A percentile compares a stretch with the other conserved stretches of the same genome.
Conservation (phyloP, 2,329 filamentous ascomycete genomes). For the Exophiala bonariae region DNA sequence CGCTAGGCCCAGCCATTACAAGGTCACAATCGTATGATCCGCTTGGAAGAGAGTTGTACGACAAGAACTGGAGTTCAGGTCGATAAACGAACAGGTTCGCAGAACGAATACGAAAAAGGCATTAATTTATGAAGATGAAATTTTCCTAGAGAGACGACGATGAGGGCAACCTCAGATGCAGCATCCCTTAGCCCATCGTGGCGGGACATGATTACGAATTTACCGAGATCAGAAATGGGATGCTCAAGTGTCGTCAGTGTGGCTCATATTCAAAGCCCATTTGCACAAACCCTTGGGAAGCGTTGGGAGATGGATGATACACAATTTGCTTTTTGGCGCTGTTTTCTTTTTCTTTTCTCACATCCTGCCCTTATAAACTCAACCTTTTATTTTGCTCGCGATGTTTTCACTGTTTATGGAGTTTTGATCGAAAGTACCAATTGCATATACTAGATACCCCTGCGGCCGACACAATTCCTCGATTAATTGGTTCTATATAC, state of each 20-base stretch:
- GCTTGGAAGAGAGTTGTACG: conserved; percentile 24
- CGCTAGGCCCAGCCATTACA: conserved; percentile 12
- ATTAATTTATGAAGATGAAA: conserved; percentile 13
- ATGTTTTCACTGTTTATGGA: no score
- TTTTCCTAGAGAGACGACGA: conserved; percentile 25
- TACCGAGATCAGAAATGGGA: conserved; percentile 15
- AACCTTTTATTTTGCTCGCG: no score
- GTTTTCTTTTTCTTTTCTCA: no score
- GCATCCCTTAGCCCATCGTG: conserved; percentile 10
- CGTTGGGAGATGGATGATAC: background rate
- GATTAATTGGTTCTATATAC: no score
- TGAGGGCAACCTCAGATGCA: conserved; percentile 25
- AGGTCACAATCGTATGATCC: conserved; percentile 24
- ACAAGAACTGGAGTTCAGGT: conserved; percentile 17
- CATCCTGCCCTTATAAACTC: no score
- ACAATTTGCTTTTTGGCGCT: no score
- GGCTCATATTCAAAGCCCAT: conserved; percentile 8
- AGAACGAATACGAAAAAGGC: background rate
- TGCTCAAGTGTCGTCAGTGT: conserved; percentile 20
- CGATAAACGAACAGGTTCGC: conserved; percentile 6
- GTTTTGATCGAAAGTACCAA: no score
- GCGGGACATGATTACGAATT: conserved; percentile 21
- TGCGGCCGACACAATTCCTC: no score
- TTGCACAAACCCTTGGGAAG: no score
- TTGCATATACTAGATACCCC: no score